A percentile compares a stretch with the other conserved stretches of the same genome.
Evolutionary conservation across 257 asterid genomes (phyloP).

Genomic region (Nicotiana attenuata): DNA sequence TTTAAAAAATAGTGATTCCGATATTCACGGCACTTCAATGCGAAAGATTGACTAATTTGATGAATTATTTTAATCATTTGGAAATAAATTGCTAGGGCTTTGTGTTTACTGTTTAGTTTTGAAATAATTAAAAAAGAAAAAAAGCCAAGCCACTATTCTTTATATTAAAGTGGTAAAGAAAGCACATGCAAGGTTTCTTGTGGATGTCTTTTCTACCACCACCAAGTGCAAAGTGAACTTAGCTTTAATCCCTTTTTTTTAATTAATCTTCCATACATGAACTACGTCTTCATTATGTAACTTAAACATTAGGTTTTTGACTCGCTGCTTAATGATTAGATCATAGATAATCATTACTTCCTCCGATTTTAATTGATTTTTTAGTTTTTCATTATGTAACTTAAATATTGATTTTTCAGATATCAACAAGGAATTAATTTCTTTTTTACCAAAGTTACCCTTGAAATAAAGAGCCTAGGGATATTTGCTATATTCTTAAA

Average conservation of each 20-base stretch:
- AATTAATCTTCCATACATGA: not conserved
- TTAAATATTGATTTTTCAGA: too few species aligned
- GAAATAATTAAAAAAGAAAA: not conserved
- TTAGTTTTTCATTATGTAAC: too few species aligned
- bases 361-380: too few species aligned
- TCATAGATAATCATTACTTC: not conserved
- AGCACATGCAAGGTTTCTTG: constrained; percentile 23
- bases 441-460: too few species aligned
- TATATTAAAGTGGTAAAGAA: constrained; percentile 19
- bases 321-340: not conserved
- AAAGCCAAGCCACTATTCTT: constrained; percentile 20
- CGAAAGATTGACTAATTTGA: constrained; percentile 17
- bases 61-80: constrained; percentile 8
- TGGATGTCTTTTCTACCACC: constrained; percentile 26
- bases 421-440: too few species aligned
- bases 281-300: not conserved
- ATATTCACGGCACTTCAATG: constrained; percentile 34
- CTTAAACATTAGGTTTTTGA: not conserved
- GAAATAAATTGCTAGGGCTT: constrained; percentile 9
- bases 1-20: constrained; percentile 25
- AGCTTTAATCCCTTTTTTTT: not conserved
- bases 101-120: constrained; percentile 8
- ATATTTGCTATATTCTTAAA: too few species aligned
- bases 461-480: too few species aligned
- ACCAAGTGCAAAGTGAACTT: constrained; percentile 16